Conservation (phyloP, 345 rosid species). For the Ailanthus altissimus region DNA sequence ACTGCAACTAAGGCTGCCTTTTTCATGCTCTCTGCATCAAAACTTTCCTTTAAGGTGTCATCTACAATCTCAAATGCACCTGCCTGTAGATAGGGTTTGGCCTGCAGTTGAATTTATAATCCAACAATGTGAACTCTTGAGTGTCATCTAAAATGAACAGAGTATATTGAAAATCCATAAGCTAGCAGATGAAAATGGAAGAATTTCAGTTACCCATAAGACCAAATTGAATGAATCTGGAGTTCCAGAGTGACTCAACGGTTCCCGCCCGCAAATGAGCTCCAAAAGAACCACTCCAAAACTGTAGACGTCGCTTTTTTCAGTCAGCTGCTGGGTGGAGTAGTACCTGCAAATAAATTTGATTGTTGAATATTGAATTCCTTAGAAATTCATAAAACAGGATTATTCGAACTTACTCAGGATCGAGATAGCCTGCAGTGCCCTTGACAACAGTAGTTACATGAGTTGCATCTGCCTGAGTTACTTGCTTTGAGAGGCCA, state of each 20-base stretch:
- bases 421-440: constrained; percentile 95
- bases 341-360: constrained; percentile 53
- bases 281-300: constrained; percentile 88
- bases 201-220: constrained; percentile 63
- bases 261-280: constrained; percentile 93
- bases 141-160: neutral
- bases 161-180: neutral
- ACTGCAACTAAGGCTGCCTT: constrained; percentile 59
- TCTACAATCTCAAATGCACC: constrained; percentile 84
- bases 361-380: constrained; percentile 1
- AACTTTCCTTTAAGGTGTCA: constrained; percentile 58
- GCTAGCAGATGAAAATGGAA: neutral
- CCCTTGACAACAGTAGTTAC: constrained; percentile 91
- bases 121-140: neutral
- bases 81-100: constrained; percentile 88
- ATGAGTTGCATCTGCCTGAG: constrained; percentile 75
- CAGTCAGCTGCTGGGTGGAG: constrained; percentile 85
- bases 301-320: constrained; percentile 92
- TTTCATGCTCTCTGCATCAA: constrained; percentile 72
- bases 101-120: constrained; percentile 45
- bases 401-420: constrained; percentile 54
- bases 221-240: constrained; percentile 96
- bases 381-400: constrained; percentile 5
- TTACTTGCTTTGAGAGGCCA: constrained; percentile 76
- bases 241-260: constrained; percentile 69